phyloP scores from a whole-genome alignment of 2,329 filamentous ascomycete species.

The Plenodomus tracheiphilus region DNA sequence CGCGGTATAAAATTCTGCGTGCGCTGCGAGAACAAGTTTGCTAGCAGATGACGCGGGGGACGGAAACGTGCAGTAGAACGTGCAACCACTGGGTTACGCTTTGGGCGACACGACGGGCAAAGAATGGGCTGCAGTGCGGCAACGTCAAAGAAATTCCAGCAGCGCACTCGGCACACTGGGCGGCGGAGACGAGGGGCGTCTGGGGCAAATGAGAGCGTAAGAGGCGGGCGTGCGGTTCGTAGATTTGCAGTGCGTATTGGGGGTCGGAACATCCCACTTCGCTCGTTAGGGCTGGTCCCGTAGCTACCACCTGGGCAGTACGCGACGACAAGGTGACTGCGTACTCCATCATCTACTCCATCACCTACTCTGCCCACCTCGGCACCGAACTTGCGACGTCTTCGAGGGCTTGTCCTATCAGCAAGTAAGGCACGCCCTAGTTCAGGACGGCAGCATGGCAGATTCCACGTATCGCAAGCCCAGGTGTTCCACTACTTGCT shows the following conservation, averaged over 20 bases:
- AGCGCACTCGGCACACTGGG: conserved; percentile 12
- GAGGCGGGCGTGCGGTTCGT: conserved; percentile 8
- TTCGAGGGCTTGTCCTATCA: too few relatives aligned
- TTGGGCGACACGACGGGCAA: conserved; percentile 4
- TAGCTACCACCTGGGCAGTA: background rate
- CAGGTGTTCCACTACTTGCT: too few relatives aligned
- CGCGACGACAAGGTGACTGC: background rate
- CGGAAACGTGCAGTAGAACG: conserved; percentile 26
- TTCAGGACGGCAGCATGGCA: too few relatives aligned
- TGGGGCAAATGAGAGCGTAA: conserved; percentile 5
- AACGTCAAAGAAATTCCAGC: conserved; percentile 8
- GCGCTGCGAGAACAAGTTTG: conserved; percentile 35
- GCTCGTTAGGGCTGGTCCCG: background rate
- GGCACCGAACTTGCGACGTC: too few relatives aligned
- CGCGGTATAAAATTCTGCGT: conserved; percentile 22
- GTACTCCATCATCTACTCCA: too few relatives aligned
- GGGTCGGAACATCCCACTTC: conserved; percentile 12
- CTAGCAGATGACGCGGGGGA: conserved; percentile 34
- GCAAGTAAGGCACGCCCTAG: too few relatives aligned
- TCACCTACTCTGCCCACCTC: too few relatives aligned
- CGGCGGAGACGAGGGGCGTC: conserved; percentile 8
- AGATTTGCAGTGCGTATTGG: conserved; percentile 17
- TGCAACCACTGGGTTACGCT: conserved; percentile 20
- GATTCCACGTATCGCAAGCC: too few relatives aligned
- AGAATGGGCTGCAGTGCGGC: conserved; percentile 34